Evolutionary conservation across 371 early-diverging fungal species (phyloP), one percentile per base, ranked within the genome.

Genomic region (Mucor ambiguus): DNA sequence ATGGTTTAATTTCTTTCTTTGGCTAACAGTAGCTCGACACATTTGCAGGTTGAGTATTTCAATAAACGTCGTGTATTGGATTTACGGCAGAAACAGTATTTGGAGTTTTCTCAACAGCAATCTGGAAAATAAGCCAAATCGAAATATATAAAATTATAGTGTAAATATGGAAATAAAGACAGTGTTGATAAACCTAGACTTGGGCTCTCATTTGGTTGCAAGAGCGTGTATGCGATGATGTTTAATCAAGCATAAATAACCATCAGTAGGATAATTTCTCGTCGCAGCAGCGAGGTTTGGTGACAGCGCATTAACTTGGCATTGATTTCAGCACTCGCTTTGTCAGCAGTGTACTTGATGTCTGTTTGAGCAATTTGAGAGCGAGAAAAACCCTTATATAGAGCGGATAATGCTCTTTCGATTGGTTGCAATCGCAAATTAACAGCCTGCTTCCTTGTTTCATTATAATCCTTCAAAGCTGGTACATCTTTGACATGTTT

Each of bases 51-150:
- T 14, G 81, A 81, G 52, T 83, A 83, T 56, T 83, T 83, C 41
- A 83, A 83, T 69, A 83, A 83, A 52, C 78, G 84, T 43, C 73
- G 84, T 28, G 84, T 83, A 10, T 60, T 81, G 33, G 84, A 81
- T 44, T 72, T 72, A 58, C 74, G 76, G 63, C 84, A 83, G 62
- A 72, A 76, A 43, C 73, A 81, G 59, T 83, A 83, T 58, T 69
- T 83, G 48, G 75, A 77, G 55, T 70, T 83, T 29, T 77, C 83
- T 18, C 55, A 77, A 57, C 64, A 78, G 56, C 76, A 77, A 69
- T 74, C 76, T 28, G 76, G 72, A 66, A 46, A 61, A 61, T 35
- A 49, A 37, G 8, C 33, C 41, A 41, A 41, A 41, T 41, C 41
- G 18, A 41, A 5, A 18, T 41, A 41, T 14, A 14, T 2, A 14